phyloP scores from a whole-genome alignment of 176 grass and related monocot genomes.

The Sorghum bicolor region DNA sequence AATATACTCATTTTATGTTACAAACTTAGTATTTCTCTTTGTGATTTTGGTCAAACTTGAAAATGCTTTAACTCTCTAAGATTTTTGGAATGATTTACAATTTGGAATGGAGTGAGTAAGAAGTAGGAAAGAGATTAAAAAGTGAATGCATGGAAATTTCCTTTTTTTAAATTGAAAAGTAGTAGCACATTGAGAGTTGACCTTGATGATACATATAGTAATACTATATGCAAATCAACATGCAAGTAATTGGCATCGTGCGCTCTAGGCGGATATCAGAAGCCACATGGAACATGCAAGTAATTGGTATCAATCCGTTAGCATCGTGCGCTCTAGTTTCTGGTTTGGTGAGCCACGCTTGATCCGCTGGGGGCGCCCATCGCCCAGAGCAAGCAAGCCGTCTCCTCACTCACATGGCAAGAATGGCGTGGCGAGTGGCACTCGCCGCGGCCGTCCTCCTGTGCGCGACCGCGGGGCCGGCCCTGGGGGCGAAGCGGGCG shows the following conservation, averaged over 20 bases:
- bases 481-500: constrained; percentile 42
- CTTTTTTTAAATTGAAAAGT: neutral
- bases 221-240: neutral
- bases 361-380: neutral
- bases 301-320: neutral
- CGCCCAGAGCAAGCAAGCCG: neutral
- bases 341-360: constrained; percentile 25
- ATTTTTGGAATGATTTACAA: no score
- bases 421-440: neutral
- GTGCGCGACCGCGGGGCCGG: constrained; percentile 16
- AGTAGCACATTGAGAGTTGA: neutral
- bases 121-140: no score
- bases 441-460: constrained; percentile 22
- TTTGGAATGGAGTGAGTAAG: no score
- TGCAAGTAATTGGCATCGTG: no score
- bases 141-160: neutral
- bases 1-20: no score
- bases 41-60: no score
- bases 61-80: no score
- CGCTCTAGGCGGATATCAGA: neutral
- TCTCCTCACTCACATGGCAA: neutral
- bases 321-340: neutral
- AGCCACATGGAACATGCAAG: neutral
- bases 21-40: no score
- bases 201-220: neutral